A percentile compares a stretch with the other conserved stretches of the same genome.
phyloP scores from a whole-genome alignment of 306 rosid genomes.

The Arachis stenosperma region DNA sequence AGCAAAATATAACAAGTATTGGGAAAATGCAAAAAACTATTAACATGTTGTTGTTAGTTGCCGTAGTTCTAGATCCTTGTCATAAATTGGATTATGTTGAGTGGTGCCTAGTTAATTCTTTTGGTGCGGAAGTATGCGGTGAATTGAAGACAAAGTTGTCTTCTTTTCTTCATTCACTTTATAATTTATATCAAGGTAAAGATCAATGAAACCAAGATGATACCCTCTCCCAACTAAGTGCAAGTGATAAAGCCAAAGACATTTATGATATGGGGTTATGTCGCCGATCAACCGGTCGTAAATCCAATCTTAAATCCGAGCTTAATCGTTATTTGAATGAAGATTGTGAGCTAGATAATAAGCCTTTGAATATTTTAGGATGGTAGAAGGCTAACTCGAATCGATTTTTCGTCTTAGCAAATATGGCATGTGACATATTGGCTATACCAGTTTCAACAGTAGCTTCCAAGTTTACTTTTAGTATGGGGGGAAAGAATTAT shows the following conservation, averaged over 20 bases:
- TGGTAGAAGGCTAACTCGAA: slow-evolving; percentile 4
- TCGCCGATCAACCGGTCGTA: not conserved
- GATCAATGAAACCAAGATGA: too few species aligned
- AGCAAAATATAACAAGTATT: too few species aligned
- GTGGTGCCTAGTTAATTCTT: too few species aligned
- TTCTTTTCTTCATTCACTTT: too few species aligned
- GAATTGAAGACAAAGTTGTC: too few species aligned
- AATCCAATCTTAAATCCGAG: slow-evolving; percentile 7
- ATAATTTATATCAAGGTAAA: too few species aligned
- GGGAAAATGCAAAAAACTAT: not conserved
- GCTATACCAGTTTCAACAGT: not conserved
- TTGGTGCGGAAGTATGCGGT: too few species aligned
- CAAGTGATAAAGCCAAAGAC: not conserved
- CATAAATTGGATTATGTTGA: not conserved
- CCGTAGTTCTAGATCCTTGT: slow-evolving; percentile 13
- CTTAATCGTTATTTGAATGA: slow-evolving; percentile 16
- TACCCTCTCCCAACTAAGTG: too few species aligned
- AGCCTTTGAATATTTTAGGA: slow-evolving; percentile 11
- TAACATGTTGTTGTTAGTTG: slow-evolving; percentile 16
- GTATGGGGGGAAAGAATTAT: not conserved
- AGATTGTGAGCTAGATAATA: not conserved
- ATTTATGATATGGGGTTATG: not conserved
- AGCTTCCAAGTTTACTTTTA: not conserved
- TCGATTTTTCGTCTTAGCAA: too few species aligned
- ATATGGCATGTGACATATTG: too few species aligned